phyloP scores from a whole-genome alignment of 2,329 filamentous ascomycete species.

The Cytospora piceae region DNA sequence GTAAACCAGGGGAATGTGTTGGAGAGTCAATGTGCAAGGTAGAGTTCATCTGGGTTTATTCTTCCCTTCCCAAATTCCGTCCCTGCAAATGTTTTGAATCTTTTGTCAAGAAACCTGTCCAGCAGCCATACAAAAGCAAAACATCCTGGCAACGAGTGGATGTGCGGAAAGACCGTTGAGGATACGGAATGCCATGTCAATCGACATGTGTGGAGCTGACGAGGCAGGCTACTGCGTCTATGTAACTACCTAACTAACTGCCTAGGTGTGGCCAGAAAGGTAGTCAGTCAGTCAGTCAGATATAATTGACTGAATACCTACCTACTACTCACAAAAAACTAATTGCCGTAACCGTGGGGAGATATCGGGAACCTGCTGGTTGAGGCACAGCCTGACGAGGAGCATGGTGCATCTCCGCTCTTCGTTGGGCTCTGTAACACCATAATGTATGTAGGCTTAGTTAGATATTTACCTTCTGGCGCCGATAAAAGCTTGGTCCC shows the following conservation, averaged over 20 bases:
- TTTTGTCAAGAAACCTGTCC: background rate
- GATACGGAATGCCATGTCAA: constrained; percentile 8
- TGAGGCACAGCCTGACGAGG: background rate
- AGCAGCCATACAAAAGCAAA: background rate
- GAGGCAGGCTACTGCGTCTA: background rate
- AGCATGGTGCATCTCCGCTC: background rate
- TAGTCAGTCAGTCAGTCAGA: too few species aligned
- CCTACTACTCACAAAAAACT: too few species aligned
- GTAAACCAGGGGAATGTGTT: background rate
- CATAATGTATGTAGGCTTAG: background rate
- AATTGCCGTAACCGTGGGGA: background rate
- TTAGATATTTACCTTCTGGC: too few species aligned
- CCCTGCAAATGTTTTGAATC: background rate
- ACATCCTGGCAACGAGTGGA: constrained; percentile 2
- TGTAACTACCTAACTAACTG: background rate
- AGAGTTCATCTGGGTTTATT: background rate
- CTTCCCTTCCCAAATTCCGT: background rate
- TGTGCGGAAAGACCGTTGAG: constrained; percentile 23
- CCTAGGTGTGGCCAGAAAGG: too few species aligned
- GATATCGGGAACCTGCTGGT: background rate
- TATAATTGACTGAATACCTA: background rate
- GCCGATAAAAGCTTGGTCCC: too few species aligned
- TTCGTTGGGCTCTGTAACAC: background rate
- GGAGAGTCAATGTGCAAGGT: background rate
- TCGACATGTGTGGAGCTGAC: background rate